These are phyloP conservation scores for Chlamydomonas eustigma DNA, from an alignment of 139 green algal genomes.

Conservation along the genomic window DNA sequence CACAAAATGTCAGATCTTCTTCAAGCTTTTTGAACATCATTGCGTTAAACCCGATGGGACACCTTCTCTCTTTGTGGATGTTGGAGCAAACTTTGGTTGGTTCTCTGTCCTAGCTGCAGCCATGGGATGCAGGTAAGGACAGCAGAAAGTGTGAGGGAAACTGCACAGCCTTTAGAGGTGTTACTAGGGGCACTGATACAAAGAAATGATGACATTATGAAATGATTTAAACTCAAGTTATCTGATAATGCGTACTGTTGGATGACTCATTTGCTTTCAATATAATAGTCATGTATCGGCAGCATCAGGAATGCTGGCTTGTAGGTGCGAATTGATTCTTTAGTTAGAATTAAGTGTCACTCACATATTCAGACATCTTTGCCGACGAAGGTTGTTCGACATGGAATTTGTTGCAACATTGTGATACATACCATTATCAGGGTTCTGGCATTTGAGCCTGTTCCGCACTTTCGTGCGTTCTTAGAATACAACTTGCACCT, in stretches of 20 bases:
- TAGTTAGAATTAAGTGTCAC: no score
- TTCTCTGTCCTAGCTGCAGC: slow-evolving; percentile 59
- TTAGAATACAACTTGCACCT: slow-evolving; percentile 55
- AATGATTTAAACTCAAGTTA: no score
- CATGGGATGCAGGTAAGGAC: slow-evolving; percentile 67
- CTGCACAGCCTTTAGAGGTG: background rate
- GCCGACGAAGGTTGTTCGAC: no score
- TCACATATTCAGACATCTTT: no score
- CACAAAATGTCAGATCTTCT: slow-evolving; percentile 1
- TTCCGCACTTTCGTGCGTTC: slow-evolving; percentile 69
- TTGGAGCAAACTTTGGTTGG: slow-evolving; percentile 81
- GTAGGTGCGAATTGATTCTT: no score
- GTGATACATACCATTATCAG: no score
- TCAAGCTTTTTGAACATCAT: background rate
- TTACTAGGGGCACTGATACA: background rate
- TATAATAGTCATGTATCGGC: no score
- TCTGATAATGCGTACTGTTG: no score
- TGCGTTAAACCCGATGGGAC: background rate
- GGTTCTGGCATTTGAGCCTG: slow-evolving; percentile 36
- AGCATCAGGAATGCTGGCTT: no score
- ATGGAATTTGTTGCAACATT: no score
- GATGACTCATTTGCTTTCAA: no score
- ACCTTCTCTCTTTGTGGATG: slow-evolving; percentile 60
- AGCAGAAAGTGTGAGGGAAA: slow-evolving; percentile 2
- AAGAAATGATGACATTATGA: no score